Conservation (phyloP, 768 basidiomycete species). For the Trametes meyenii region DNA sequence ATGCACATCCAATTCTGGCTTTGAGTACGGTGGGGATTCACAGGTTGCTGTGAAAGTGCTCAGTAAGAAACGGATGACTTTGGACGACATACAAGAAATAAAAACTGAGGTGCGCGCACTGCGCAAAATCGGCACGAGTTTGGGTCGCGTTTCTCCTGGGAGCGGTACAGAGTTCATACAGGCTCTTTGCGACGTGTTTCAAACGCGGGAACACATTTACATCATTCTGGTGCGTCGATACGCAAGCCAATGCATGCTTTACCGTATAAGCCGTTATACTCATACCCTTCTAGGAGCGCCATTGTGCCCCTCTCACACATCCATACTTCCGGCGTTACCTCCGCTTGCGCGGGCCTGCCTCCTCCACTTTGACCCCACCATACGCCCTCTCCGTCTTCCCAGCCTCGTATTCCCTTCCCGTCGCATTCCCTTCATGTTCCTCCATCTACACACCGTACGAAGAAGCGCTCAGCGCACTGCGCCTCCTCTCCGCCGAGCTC, state of each 20-base stretch:
- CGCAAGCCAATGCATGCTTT: too few relatives aligned
- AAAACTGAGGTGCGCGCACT: slow-evolving; percentile 13
- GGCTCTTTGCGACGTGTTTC: slow-evolving; percentile 4
- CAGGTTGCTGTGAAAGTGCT: slow-evolving; percentile 21
- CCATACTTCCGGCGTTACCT: slow-evolving; percentile 10
- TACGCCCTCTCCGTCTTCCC: background rate
- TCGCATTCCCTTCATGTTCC: slow-evolving; percentile 13
- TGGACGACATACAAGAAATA: slow-evolving; percentile 16
- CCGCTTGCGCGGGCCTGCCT: background rate
- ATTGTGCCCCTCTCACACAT: slow-evolving; percentile 14
- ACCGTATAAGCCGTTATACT: background rate
- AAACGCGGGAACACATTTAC: slow-evolving; percentile 17
- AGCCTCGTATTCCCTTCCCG: slow-evolving; percentile 9
- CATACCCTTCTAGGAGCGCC: slow-evolving; percentile 1
- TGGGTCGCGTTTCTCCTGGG: background rate
- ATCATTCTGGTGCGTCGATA: slow-evolving; percentile 8
- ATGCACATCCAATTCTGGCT: background rate
- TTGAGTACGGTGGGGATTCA: too few relatives aligned
- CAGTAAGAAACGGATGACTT: slow-evolving; percentile 9
- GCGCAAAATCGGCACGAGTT: background rate
- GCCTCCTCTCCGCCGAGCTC: slow-evolving; percentile 20
- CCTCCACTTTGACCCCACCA: background rate
- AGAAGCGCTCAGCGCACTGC: slow-evolving; percentile 6
- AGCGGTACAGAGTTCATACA: slow-evolving; percentile 10
- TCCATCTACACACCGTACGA: slow-evolving; percentile 12